phyloP scores from a whole-genome alignment of 495 filamentous ascomycete species.

The Glonium stellatum region DNA sequence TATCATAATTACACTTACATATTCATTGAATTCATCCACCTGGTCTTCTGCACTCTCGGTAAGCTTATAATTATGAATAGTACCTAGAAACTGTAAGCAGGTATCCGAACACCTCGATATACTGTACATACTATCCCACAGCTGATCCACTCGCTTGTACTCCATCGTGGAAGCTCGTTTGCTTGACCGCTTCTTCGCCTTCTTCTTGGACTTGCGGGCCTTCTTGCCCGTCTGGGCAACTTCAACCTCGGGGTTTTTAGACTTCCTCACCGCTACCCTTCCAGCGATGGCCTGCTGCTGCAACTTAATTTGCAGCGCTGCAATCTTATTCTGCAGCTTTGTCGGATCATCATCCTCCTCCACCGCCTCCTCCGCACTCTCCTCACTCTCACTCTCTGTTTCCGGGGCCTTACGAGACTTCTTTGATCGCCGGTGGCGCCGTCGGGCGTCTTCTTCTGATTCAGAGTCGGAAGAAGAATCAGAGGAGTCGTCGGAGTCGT shows the following conservation, averaged over 20 bases:
- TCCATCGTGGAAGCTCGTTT: slow-evolving; percentile 58
- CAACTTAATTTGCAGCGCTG: background rate
- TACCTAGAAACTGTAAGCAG: slow-evolving; percentile 18
- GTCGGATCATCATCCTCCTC: slow-evolving; percentile 1
- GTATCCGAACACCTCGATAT: slow-evolving; percentile 57
- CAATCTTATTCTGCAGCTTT: slow-evolving; percentile 11
- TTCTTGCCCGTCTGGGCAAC: background rate
- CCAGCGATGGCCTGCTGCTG: background rate
- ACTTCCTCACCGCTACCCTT: background rate
- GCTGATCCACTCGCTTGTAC: slow-evolving; percentile 81
- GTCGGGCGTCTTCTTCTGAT: slow-evolving; percentile 3
- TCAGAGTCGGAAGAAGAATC: slow-evolving; percentile 15
- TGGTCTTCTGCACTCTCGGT: slow-evolving; percentile 71
- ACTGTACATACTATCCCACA: slow-evolving; percentile 42
- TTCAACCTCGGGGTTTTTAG: background rate
- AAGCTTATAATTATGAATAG: slow-evolving; percentile 75
- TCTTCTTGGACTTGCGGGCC: slow-evolving; percentile 4
- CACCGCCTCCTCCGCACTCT: slow-evolving; percentile 1
- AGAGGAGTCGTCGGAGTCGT: slow-evolving; percentile 4
- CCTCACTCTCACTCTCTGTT: slow-evolving; percentile 8
- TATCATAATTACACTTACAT: slow-evolving; percentile 31
- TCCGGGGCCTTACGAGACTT: slow-evolving; percentile 1
- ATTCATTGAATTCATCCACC: slow-evolving; percentile 74
- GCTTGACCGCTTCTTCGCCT: slow-evolving; percentile 9
- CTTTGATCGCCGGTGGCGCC: background rate